A percentile compares a stretch with the other conserved stretches of the same genome.
These are phyloP conservation scores for Plasmodium knowlesi DNA, from an alignment of 169 alveolate species.

Conservation along the genomic window DNA sequence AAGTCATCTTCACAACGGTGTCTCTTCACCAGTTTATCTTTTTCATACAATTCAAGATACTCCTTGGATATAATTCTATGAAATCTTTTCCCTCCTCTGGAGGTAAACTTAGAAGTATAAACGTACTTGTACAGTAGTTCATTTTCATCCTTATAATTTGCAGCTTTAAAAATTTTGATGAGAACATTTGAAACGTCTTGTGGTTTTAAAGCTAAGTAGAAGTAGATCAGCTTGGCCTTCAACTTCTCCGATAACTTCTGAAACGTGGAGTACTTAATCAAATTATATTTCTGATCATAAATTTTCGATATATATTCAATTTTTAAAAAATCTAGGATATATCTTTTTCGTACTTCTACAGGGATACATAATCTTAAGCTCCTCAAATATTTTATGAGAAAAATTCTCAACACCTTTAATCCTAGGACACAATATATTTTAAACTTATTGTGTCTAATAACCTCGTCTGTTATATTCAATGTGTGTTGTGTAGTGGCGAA, in stretches of 20 bases:
- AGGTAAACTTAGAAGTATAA: constrained; percentile 75
- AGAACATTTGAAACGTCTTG: constrained; percentile 78
- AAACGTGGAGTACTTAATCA: constrained; percentile 48
- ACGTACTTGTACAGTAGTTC: constrained; percentile 78
- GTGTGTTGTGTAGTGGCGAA: constrained; percentile 62
- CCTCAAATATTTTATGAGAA: constrained; percentile 60
- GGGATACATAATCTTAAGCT: constrained; percentile 78
- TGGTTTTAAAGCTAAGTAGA: constrained; percentile 80
- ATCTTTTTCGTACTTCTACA: constrained; percentile 79
- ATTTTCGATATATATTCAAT: constrained; percentile 66
- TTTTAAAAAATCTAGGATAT: constrained; percentile 76
- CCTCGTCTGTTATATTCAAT: constrained; percentile 25
- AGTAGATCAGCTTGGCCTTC: constrained; percentile 78
- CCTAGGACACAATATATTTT: constrained; percentile 71
- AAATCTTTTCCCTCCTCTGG: constrained; percentile 83
- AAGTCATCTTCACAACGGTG: constrained; percentile 49
- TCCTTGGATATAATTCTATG: constrained; percentile 78
- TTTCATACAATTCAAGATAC: constrained; percentile 10
- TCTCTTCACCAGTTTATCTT: constrained; percentile 28
- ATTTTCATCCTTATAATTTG: constrained; percentile 82
- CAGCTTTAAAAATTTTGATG: constrained; percentile 77
- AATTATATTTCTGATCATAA: constrained; percentile 71
- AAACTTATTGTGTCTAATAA: constrained; percentile 52
- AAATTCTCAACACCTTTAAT: constrained; percentile 21
- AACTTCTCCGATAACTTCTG: constrained; percentile 59